Percentiles rank a stretch among this genome's conserved stretches.
phyloP scores from a whole-genome alignment of 257 asterid species.

The Nyctanthes arbortristis region DNA sequence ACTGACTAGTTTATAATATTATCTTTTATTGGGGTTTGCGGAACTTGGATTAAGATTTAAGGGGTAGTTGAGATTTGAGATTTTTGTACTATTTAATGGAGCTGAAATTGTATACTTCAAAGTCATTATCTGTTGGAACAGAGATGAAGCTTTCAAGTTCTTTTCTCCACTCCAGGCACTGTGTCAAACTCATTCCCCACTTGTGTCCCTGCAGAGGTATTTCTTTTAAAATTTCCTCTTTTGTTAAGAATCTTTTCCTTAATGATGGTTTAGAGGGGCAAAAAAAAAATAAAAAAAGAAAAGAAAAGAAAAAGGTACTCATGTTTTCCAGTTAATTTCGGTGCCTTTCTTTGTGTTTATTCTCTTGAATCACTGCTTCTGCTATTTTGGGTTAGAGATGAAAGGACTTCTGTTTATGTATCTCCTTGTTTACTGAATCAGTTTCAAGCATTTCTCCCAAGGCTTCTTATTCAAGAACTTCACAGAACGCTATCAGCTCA shows the following conservation, averaged over 20 bases:
- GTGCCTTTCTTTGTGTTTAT: neutral
- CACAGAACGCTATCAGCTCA: constrained; percentile 38
- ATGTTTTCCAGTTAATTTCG: neutral
- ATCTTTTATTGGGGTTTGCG: constrained; percentile 9
- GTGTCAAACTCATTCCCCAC: constrained; percentile 24
- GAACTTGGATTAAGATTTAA: neutral
- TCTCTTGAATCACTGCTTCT: neutral
- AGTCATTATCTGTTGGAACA: constrained; percentile 39
- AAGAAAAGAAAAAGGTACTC: neutral
- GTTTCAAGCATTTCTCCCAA: constrained; percentile 37
- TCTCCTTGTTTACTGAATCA: neutral
- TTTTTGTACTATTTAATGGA: constrained; percentile 38
- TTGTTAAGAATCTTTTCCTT: neutral
- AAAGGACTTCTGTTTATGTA: neutral
- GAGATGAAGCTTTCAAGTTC: constrained; percentile 47
- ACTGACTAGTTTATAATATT: neutral
- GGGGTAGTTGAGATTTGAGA: constrained; percentile 19
- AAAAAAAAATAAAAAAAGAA: too few species aligned
- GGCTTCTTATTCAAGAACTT: constrained; percentile 48
- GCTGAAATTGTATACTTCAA: constrained; percentile 32
- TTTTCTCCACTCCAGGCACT: constrained; percentile 34
- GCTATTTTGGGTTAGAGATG: neutral
- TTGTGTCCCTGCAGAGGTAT: constrained; percentile 57
- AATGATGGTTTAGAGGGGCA: too few species aligned
- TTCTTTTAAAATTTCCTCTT: constrained; percentile 2